A percentile compares a stretch with the other conserved stretches of the same genome.
Evolutionary conservation across 805 yeast species (phyloP).

Genomic region (Metschnikowia reukaufii): DNA sequence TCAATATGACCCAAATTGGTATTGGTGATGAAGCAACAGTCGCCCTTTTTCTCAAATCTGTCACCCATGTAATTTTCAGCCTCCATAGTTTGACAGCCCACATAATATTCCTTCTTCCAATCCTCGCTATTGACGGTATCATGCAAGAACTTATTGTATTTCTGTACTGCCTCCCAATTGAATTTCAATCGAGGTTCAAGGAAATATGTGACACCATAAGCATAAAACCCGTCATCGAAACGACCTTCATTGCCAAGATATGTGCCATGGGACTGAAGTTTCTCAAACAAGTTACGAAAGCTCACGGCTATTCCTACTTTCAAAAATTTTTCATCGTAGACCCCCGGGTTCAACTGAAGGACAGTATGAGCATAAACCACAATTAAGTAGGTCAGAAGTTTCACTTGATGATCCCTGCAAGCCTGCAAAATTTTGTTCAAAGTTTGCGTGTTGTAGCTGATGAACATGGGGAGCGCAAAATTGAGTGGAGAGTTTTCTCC

Average conservation of each 20-base stretch:
- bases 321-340: conserved; percentile 8
- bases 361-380: conserved; percentile 11
- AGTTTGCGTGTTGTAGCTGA: conserved; percentile 4
- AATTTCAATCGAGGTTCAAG: conserved; percentile 8
- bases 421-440: conserved; percentile 2
- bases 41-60: conserved; percentile 3
- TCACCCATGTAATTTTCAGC: conserved; percentile 9
- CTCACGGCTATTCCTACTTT: conserved; percentile 12
- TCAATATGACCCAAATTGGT: conserved; percentile 11
- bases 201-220: conserved; percentile 6
- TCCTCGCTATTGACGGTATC: conserved; percentile 8
- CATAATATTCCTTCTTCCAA: conserved; percentile 11
- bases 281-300: conserved; percentile 6
- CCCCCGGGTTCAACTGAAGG: conserved; percentile 8
- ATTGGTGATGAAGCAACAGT: conserved; percentile 9
- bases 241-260: conserved; percentile 7
- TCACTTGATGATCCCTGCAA: conserved; percentile 9
- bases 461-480: conserved; percentile 1
- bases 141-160: conserved; percentile 11
- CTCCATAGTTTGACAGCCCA: conserved; percentile 9
- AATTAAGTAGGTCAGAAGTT: conserved; percentile 7
- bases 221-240: conserved; percentile 14
- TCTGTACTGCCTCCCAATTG: conserved; percentile 9
- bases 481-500: conserved; percentile 9
- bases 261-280: conserved; percentile 8